Conservation (phyloP, 2,329 filamentous ascomycete genomes). For the Hypoxylon rubiginosum region DNA sequence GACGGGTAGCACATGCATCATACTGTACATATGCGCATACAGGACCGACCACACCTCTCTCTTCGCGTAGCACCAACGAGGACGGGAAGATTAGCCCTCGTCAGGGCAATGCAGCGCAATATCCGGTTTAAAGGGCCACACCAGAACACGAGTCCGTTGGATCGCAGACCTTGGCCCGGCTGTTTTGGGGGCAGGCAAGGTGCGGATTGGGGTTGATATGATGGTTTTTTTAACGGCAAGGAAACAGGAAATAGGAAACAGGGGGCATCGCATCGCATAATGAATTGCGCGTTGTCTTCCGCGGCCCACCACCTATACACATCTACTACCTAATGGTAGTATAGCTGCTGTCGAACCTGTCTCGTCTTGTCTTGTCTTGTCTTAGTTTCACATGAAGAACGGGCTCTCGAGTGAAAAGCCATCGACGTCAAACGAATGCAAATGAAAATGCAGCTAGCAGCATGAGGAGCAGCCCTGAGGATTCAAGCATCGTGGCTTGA, state of each 20-base stretch:
- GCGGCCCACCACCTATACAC: conserved; percentile 14
- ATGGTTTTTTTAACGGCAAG: conserved; percentile 11
- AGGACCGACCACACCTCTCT: conserved; percentile 38
- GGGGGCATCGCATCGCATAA: conserved; percentile 2
- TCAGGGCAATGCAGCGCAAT: conserved; percentile 34
- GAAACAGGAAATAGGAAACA: conserved; percentile 9
- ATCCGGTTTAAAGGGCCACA: conserved; percentile 33
- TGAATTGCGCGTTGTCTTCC: neutral
- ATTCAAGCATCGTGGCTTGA: neutral
- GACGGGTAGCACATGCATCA: conserved; percentile 39
- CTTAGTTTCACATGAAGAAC: neutral
- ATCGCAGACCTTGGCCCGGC: conserved; percentile 12
- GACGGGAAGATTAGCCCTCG: conserved; percentile 36
- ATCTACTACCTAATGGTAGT: neutral
- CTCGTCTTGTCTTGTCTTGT: neutral
- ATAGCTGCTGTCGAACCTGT: no score
- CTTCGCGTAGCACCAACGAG: conserved; percentile 30
- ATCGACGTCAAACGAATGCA: neutral
- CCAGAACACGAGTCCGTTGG: conserved; percentile 6
- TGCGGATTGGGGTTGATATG: conserved; percentile 2
- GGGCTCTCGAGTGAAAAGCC: neutral
- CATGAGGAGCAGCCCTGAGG: no score
- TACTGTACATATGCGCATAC: conserved; percentile 16
- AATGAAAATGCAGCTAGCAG: neutral
- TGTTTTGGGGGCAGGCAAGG: conserved; percentile 28